Evolutionary conservation across 495 filamentous ascomycete species (phyloP).

Genomic region (Penicillium fimorum): DNA sequence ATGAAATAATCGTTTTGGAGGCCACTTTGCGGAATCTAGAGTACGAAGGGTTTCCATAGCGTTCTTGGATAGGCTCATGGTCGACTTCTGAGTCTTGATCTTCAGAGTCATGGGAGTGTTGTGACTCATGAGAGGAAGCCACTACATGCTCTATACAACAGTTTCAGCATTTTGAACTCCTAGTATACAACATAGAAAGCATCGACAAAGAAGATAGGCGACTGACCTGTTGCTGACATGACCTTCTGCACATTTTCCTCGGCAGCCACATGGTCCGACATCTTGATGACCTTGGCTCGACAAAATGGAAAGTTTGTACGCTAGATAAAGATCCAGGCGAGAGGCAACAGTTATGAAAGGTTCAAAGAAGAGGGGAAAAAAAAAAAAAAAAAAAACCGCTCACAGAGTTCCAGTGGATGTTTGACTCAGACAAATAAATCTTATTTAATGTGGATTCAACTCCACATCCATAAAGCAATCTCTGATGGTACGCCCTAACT

Average conservation of each 20-base stretch:
- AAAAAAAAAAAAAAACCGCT: background rate
- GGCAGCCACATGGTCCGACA: constrained; percentile 21
- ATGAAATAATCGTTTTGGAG: constrained; percentile 37
- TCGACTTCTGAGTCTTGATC: constrained; percentile 22
- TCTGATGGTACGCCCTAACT: constrained; percentile 18
- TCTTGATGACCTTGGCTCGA: constrained; percentile 11
- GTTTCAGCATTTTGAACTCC: background rate
- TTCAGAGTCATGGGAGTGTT: constrained; percentile 15
- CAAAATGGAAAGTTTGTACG: background rate
- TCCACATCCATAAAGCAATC: constrained; percentile 18
- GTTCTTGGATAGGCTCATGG: constrained; percentile 33
- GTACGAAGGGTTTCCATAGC: constrained; percentile 31
- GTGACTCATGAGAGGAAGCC: constrained; percentile 19
- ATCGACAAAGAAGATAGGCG: background rate
- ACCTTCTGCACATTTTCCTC: constrained; percentile 28
- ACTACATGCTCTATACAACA: constrained; percentile 15
- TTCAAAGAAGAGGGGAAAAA: constrained; percentile 14
- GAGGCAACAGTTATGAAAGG: constrained; percentile 11
- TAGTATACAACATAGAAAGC: background rate
- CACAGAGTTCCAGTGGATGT: constrained; percentile 12
- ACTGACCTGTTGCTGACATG: constrained; percentile 26
- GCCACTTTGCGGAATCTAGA: constrained; percentile 32
- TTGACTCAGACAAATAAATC: constrained; percentile 17
- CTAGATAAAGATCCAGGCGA: constrained; percentile 11
- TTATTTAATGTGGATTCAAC: constrained; percentile 13